Evolutionary conservation across 148 eudicot species (phyloP).

Genomic region (Cornus kousa): DNA sequence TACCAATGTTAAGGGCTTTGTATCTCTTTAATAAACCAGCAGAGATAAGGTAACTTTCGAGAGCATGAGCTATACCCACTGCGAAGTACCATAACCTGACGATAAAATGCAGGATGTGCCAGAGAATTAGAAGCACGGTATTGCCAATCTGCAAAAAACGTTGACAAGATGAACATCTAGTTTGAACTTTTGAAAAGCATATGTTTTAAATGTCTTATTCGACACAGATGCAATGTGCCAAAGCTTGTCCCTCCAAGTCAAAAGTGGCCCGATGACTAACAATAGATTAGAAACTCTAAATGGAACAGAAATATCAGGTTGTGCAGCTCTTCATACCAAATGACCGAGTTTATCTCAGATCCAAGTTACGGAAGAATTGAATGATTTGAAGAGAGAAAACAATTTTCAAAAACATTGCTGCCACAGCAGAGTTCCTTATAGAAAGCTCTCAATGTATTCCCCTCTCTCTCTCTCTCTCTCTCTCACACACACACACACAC

Average conservation of each 20-base stretch:
- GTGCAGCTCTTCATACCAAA: too few relatives aligned
- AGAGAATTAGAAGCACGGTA: conserved; percentile 37
- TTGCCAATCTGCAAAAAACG: conserved; percentile 47
- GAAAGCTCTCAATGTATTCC: too few relatives aligned
- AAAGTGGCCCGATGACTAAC: too few relatives aligned
- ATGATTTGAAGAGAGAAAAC: too few relatives aligned
- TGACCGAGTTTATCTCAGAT: too few relatives aligned
- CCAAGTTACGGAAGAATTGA: too few relatives aligned
- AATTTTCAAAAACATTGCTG: too few relatives aligned
- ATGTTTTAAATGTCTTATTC: background rate
- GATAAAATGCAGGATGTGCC: conserved; percentile 58
- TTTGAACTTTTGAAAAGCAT: background rate
- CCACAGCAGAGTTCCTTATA: background rate
- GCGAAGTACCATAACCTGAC: conserved; percentile 49
- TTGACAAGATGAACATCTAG: conserved; percentile 10
- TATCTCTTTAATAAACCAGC: conserved; percentile 42
- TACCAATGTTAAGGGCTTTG: conserved; percentile 49
- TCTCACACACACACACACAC: too few relatives aligned
- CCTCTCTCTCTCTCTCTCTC: too few relatives aligned
- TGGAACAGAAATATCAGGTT: too few relatives aligned
- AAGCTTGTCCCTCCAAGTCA: too few relatives aligned
- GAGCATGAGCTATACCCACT: conserved; percentile 20
- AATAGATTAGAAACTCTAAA: too few relatives aligned
- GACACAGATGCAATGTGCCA: background rate
- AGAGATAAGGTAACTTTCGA: conserved; percentile 67